Base-by-base conservation (phyloP, 352 stramenopile species). In the Globisporangium polare region DNA sequence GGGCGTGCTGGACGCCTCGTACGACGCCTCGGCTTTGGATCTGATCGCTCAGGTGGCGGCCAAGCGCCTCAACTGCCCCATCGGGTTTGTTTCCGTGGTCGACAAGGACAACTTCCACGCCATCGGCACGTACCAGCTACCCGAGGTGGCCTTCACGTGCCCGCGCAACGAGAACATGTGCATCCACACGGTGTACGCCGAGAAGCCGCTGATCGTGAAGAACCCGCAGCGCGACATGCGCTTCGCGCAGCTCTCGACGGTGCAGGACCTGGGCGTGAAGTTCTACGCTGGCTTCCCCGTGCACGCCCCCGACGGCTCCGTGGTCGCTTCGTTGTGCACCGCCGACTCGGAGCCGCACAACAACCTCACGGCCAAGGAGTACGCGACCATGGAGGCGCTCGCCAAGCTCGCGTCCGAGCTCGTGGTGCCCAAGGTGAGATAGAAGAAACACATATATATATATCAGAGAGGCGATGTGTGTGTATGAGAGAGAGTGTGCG, bases 221-320 rank as follows among this genome's bases (percentile, higher is more conserved):
- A 83, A 89, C 67, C 76, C 78, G 29, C 69, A 75, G 63, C 76
- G 80, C 3, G 80, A 88, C 58, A 78, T 87, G 76, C 74, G 78
- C 41, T 90, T 88, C 53, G 65, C 65, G 18, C 68, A 88, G 35
- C 77, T 88, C 69, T 62, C 74, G 35, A 71, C 58, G 31, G 59
- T 87, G n/a, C 58, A 77, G 33, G 67, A 82, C 18, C 54, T 79
- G 20, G 75, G 67, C 31, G 67, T 86, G 42, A 82, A 84, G 59
- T 88, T 86, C 60, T 89, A 88, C 69, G 80, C 77, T 1, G 74
- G 77, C 2, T 91, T 91, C 54, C 79, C 82, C 0, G 58, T 91
- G 3, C 62, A 60, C 27, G 77, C 66, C 0, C 76, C 78, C 7
- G 77, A 74, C 22, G 78, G 78, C 1, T 69, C 70, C 2, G 76